Percentiles rank a stretch among this genome's conserved stretches.
Conservation (phyloP, 345 rosid species). For the Dovyalis caffra region DNA sequence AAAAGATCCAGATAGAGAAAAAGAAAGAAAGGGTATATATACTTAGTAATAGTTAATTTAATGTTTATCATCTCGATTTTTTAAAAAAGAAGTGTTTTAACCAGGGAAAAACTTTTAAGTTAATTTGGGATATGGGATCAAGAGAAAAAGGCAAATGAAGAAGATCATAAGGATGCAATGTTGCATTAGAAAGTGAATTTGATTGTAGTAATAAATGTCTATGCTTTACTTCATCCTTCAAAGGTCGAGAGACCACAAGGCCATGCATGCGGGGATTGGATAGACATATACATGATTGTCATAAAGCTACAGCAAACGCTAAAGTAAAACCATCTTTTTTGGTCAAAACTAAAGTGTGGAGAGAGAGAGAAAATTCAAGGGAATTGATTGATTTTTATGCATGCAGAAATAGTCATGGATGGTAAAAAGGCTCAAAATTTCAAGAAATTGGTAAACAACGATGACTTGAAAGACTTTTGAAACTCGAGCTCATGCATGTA, state of each 20-base stretch:
- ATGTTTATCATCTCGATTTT: background rate
- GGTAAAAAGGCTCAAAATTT: slow-evolving; percentile 20
- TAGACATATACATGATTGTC: slow-evolving; percentile 14
- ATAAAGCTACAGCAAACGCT: slow-evolving; percentile 26
- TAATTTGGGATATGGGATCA: background rate
- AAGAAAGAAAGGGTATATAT: background rate
- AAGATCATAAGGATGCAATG: background rate
- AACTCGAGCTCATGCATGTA: slow-evolving; percentile 31
- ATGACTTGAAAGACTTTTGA: slow-evolving; percentile 9
- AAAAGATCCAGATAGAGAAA: background rate
- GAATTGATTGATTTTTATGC: slow-evolving; percentile 28
- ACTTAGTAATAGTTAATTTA: background rate
- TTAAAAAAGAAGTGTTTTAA: background rate
- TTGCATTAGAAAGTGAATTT: too few relatives aligned
- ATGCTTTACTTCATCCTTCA: background rate
- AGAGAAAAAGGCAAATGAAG: background rate
- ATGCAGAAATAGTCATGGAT: slow-evolving; percentile 28
- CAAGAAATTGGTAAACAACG: slow-evolving; percentile 22
- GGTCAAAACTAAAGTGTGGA: slow-evolving; percentile 29
- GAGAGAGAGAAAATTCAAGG: slow-evolving; percentile 26
- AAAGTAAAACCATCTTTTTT: slow-evolving; percentile 25
- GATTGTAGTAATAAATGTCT: too few relatives aligned
- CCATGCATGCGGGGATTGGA: slow-evolving; percentile 30
- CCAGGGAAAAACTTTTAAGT: background rate
- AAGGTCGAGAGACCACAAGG: slow-evolving; percentile 14